These are phyloP conservation scores for Yamadazyma akitaensis DNA, from an alignment of 805 yeast genomes.

Conservation along the genomic window DNA sequence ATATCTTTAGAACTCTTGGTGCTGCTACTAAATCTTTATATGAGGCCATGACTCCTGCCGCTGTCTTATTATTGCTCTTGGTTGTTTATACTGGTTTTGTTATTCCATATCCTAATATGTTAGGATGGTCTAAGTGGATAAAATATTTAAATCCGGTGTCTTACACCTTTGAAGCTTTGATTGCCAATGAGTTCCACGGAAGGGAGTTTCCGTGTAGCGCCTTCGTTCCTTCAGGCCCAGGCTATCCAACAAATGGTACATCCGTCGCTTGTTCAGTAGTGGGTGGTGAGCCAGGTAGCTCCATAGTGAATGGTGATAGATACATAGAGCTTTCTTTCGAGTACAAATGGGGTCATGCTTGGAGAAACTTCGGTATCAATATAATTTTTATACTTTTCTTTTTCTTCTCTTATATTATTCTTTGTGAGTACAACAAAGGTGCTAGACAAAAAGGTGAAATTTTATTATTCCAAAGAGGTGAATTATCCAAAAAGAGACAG, in stretches of 20 bases:
- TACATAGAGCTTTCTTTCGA: constrained; percentile 49
- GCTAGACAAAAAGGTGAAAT: constrained; percentile 45
- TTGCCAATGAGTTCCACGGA: constrained; percentile 64
- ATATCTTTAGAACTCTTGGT: constrained; percentile 41
- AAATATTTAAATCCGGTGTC: constrained; percentile 42
- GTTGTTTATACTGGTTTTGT: constrained; percentile 54
- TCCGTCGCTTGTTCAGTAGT: constrained; percentile 53
- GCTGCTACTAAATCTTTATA: constrained; percentile 42
- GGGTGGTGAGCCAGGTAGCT: constrained; percentile 57
- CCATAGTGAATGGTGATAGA: constrained; percentile 54
- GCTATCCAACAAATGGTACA: constrained; percentile 33
- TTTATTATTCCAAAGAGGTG: constrained; percentile 24
- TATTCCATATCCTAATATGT: constrained; percentile 45
- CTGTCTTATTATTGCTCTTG: constrained; percentile 48
- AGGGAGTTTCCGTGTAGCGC: constrained; percentile 51
- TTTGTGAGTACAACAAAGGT: constrained; percentile 40
- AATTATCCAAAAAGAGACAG: constrained; percentile 30
- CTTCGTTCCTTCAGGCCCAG: constrained; percentile 58
- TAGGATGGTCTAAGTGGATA: constrained; percentile 65
- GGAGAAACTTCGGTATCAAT: constrained; percentile 78
- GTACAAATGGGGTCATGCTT: constrained; percentile 57
- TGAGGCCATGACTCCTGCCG: constrained; percentile 46
- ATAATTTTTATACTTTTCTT: constrained; percentile 49
- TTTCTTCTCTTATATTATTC: constrained; percentile 30
- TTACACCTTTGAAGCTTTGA: constrained; percentile 53